Conservation (phyloP, 1,284 basidiomycete species). For the Pascua guehoae region DNA sequence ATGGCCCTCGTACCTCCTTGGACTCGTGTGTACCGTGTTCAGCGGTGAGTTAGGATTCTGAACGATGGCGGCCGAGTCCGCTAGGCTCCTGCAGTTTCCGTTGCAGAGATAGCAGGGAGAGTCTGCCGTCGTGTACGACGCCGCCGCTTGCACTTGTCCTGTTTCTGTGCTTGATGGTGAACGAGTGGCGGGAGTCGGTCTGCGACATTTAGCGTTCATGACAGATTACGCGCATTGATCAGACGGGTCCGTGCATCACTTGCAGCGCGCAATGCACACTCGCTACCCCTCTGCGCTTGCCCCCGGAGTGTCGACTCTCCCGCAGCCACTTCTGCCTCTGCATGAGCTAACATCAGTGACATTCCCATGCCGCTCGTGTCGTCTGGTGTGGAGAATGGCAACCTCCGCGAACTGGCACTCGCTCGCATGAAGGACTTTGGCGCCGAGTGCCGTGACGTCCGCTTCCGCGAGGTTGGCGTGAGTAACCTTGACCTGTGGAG, state of each 20-base stretch:
- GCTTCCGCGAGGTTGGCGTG: constrained; percentile 96
- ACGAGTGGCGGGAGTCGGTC: too few species aligned
- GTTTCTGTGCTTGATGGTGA: too few species aligned
- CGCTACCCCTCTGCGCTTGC: constrained; percentile 2
- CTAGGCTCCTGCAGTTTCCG: too few species aligned
- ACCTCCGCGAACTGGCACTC: constrained; percentile 90
- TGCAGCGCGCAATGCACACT: too few species aligned
- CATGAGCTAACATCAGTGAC: constrained; percentile 58
- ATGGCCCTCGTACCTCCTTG: constrained; percentile 96
- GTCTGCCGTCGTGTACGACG: too few species aligned
- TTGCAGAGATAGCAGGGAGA: too few species aligned
- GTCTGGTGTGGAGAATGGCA: constrained; percentile 97
- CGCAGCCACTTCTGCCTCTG: neutral
- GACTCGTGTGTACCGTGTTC: constrained; percentile 97
- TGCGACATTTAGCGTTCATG: too few species aligned
- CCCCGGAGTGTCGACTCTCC: too few species aligned
- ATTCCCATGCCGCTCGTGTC: constrained; percentile 92
- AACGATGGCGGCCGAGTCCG: too few species aligned
- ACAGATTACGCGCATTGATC: too few species aligned
- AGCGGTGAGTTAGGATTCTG: constrained; percentile 72
- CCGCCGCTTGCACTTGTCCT: too few species aligned
- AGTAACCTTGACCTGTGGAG: constrained; percentile 38
- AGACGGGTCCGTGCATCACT: too few species aligned
- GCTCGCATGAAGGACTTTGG: constrained; percentile 99
- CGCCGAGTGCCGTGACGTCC: constrained; percentile 93